A percentile compares a stretch with the other conserved stretches of the same genome.
Conservation (phyloP, 768 basidiomycete species). For the Termitomyces titanicus region DNA sequence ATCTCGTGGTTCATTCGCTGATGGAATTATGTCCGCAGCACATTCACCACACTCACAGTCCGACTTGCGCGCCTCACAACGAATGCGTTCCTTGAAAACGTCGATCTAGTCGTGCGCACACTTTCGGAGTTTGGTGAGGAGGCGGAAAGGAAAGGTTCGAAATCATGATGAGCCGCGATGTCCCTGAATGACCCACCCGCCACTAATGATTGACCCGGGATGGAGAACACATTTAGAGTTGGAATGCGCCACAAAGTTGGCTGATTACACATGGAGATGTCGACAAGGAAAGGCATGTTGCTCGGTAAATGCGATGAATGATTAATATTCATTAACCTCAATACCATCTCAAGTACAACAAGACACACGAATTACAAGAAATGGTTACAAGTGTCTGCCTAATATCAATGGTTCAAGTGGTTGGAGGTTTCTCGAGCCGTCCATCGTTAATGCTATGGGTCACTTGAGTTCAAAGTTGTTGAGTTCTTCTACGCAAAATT, state of each 20-base stretch:
- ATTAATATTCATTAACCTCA: background rate
- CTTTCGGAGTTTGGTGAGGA: slow-evolving; percentile 77
- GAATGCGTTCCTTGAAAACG: slow-evolving; percentile 87
- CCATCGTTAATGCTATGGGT: background rate
- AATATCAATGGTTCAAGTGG: background rate
- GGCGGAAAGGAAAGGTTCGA: slow-evolving; percentile 32
- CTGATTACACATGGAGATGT: background rate
- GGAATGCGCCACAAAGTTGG: background rate
- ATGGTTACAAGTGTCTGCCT: background rate
- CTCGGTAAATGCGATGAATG: background rate
- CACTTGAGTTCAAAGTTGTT: too few relatives aligned
- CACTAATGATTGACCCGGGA: too few relatives aligned
- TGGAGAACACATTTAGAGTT: too few relatives aligned
- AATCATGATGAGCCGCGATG: background rate
- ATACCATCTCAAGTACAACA: background rate
- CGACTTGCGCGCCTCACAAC: slow-evolving; percentile 80
- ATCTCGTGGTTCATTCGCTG: background rate
- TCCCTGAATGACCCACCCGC: background rate
- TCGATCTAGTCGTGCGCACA: slow-evolving; percentile 82
- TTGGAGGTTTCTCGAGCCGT: background rate
- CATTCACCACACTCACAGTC: slow-evolving; percentile 74
- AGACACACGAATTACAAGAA: background rate
- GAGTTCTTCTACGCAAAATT: too few relatives aligned
- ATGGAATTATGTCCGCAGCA: slow-evolving; percentile 36
- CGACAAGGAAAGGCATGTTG: background rate